Evolutionary conservation across 2,329 filamentous ascomycete genomes (phyloP), one percentile per base, ranked within the genome.

Genomic region (Fusarium marasasianum): DNA sequence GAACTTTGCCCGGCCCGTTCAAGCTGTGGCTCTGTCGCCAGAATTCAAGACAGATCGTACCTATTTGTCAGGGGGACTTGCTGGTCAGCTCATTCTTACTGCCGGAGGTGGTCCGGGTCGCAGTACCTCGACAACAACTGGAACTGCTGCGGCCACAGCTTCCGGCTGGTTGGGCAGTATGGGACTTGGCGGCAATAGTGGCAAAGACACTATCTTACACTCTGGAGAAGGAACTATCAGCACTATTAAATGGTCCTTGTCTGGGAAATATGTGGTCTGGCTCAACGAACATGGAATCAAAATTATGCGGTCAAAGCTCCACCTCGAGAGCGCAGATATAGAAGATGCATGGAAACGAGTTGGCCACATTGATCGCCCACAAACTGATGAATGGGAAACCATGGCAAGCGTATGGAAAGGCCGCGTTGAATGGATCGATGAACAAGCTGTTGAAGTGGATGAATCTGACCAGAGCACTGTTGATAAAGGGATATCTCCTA

Each of bases 351-450:
- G 97, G 97, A 97, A 96, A 82, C 90, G 96, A 15, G 94, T 99
- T 72, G 95, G 94, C 31, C 96, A 98, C 80, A 92, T 97, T 69
- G 95, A 97, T 79, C 90, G 95, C 48, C 96, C 96, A 5, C 93
- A 94, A 77, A 93, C 93, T 10, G 91, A 93, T 14, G 91, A 93
- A 63, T 98, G 96, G 94, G 94, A 98, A 75, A 95, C 97, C 47
- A 98, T 99, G 95, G 95, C 95, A 1, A 90, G 93, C 53, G 94
- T 98, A 8, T 98, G 96, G 95, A 98, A 96, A 84, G 94, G 94
- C 5, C 89, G 95, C 29, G 91, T 91, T 2, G 95, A 98, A 80
- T 99, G 96, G 96, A 92, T 98, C 50, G 94, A 98, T 78, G 93
- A 97, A 77, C 89, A 91, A 69, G 87, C 90, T 11, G 86, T 98